Base-by-base conservation (phyloP, 352 stramenopile genomes). In the Elongisporangium senticosum region DNA sequence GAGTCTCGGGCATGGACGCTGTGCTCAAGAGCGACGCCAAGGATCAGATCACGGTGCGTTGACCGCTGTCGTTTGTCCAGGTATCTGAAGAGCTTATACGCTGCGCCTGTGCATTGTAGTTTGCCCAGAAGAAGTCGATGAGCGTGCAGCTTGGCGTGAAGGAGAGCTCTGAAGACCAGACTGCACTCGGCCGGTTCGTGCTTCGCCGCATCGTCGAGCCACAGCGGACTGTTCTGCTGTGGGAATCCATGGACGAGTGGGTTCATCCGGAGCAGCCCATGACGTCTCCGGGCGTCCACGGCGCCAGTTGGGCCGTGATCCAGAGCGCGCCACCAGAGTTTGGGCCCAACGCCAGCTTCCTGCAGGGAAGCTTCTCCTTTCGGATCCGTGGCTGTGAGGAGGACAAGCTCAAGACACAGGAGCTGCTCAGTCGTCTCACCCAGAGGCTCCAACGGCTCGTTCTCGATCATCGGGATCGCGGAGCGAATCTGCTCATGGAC, bases 41-140 rank as follows among this genome's bases (percentile, higher is more conserved):
- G 15, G 37, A 58, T 20, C 54, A 47, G 53, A 61, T 61, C 7
- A 17, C 33, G 33, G 33, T 43, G 33, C 33, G 33, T 43, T 43
- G 33, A 17, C 33, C 1, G 13, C 7, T 17, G 11, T 43, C 33
- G 33, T 43, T 0, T 43, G 2, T 43, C 33, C 33, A 43, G 11
- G 8, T 37, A 2, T 37, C 26, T 37, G 1, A 11, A 10, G 26
- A 10, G 7, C 33, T 43, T 10, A 43, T 17, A 43, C 1, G 13
- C 33, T 43, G 33, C 1, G 6, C 17, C 11, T 43, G 11, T 4
- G 1, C 33, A 17, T 43, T 43, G 33, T 17, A 43, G 33, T 43
- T 37, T 37, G 26, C 26, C 26, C 26, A 11, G 26, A 37, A 37
- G 33, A 43, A 43, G 13, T 43, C 33, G 7, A 43, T 43, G 33